phyloP scores from a whole-genome alignment of 2,329 filamentous ascomycete species.

The Mycosphaerella sp. region DNA sequence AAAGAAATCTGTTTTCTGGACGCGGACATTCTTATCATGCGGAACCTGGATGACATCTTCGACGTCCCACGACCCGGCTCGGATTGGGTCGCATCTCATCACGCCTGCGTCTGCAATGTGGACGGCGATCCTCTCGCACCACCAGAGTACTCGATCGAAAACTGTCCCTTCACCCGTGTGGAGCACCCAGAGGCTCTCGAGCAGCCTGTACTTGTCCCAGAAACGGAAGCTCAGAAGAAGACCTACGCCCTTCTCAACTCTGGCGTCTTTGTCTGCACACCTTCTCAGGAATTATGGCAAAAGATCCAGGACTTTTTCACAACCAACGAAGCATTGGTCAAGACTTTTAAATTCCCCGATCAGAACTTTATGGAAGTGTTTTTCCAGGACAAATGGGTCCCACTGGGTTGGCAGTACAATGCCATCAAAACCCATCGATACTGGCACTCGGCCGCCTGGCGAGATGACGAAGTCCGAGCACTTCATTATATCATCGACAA shows the following conservation, averaged over 20 bases:
- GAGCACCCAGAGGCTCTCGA: conserved; percentile 34
- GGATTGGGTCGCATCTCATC: conserved; percentile 44
- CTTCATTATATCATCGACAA: conserved; percentile 53
- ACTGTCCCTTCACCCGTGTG: conserved; percentile 45
- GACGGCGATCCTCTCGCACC: conserved; percentile 48
- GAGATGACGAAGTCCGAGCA: conserved; percentile 43
- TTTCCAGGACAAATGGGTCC: conserved; percentile 41
- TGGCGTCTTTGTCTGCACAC: conserved; percentile 47
- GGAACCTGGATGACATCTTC: conserved; percentile 44
- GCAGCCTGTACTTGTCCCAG: conserved; percentile 35
- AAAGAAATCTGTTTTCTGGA: conserved; percentile 47
- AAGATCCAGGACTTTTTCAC: conserved; percentile 39
- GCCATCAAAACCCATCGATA: conserved; percentile 51
- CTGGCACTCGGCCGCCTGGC: conserved; percentile 48
- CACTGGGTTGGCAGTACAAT: conserved; percentile 47
- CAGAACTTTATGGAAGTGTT: conserved; percentile 50
- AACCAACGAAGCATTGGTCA: conserved; percentile 33
- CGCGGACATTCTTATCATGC: conserved; percentile 46
- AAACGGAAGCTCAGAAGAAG: conserved; percentile 29
- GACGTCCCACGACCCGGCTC: conserved; percentile 32
- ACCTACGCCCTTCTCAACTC: conserved; percentile 45
- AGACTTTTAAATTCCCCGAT: conserved; percentile 47
- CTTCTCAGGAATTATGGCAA: conserved; percentile 35
- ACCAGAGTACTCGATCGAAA: conserved; percentile 40
- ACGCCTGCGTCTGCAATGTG: conserved; percentile 49